A percentile compares a stretch with the other conserved stretches of the same genome.
Conservation (phyloP, 2,329 filamentous ascomycete genomes). For the Monosporascus sp. region DNA sequence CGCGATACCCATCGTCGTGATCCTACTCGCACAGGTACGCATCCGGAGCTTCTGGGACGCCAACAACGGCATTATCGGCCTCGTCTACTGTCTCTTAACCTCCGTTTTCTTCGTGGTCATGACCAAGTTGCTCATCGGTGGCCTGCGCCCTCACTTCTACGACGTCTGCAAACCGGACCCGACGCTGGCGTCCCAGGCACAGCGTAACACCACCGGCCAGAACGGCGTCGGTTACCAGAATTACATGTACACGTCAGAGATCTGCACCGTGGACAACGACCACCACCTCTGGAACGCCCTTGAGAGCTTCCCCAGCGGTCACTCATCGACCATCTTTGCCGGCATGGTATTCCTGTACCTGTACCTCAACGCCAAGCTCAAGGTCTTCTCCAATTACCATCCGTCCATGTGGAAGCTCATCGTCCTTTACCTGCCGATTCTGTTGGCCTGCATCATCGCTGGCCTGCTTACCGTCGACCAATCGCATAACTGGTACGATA, state of each 20-base stretch:
- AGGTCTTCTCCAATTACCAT: conserved; percentile 62
- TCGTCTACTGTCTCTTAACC: conserved; percentile 53
- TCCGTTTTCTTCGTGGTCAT: conserved; percentile 61
- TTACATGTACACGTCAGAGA: conserved; percentile 58
- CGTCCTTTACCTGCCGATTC: conserved; percentile 50
- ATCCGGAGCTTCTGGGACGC: conserved; percentile 53
- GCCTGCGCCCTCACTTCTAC: conserved; percentile 58
- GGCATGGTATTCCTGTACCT: conserved; percentile 59
- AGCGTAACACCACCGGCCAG: conserved; percentile 31
- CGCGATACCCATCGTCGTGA: conserved; percentile 51
- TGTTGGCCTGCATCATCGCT: conserved; percentile 54
- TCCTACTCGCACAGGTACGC: conserved; percentile 52
- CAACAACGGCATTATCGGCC: conserved; percentile 58
- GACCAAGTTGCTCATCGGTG: conserved; percentile 61
- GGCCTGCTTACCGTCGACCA: conserved; percentile 59
- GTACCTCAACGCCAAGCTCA: conserved; percentile 68
- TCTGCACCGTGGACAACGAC: conserved; percentile 53
- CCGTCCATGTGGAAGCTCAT: conserved; percentile 63
- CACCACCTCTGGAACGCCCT: conserved; percentile 53
- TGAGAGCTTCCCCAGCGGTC: conserved; percentile 63
- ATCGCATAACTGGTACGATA: conserved; percentile 66
- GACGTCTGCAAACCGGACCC: conserved; percentile 56
- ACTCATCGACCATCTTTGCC: conserved; percentile 59
- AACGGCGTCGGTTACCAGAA: conserved; percentile 45
- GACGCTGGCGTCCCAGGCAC: conserved; percentile 26